phyloP scores from a whole-genome alignment of 768 basidiomycete species.

The Cubamyces sp. region DNA sequence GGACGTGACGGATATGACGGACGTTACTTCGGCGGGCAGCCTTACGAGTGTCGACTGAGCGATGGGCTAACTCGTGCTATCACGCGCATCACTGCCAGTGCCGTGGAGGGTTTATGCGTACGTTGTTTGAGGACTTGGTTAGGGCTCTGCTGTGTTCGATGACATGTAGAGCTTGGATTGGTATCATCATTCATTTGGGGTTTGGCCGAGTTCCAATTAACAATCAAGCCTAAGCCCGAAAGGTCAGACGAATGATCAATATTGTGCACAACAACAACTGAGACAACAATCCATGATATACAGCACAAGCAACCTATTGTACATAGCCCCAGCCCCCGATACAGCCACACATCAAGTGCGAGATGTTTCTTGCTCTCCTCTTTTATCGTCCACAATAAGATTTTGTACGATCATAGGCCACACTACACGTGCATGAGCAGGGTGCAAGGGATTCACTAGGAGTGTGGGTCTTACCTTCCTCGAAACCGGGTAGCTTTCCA shows the following conservation, averaged over 20 bases:
- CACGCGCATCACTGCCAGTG: too few relatives aligned
- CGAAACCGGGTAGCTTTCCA: constrained; percentile 86
- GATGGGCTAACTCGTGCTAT: neutral
- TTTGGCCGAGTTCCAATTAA: too few relatives aligned
- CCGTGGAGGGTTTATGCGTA: neutral
- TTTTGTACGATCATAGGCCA: constrained; percentile 70
- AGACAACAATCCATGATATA: neutral
- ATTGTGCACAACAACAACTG: too few relatives aligned
- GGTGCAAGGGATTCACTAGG: neutral
- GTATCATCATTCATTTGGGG: neutral
- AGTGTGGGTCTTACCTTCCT: constrained; percentile 60
- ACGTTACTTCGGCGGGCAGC: constrained; percentile 43
- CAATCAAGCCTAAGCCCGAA: too few relatives aligned
- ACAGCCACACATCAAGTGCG: neutral
- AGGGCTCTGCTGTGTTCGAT: too few relatives aligned
- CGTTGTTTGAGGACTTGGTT: neutral
- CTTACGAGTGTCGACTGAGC: constrained; percentile 50
- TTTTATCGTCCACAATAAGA: constrained; percentile 39
- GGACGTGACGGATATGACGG: constrained; percentile 45
- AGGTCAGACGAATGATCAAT: too few relatives aligned
- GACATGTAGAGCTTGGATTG: neutral
- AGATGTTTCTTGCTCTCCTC: constrained; percentile 2
- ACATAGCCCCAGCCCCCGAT: neutral
- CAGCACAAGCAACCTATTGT: neutral
- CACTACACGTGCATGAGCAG: constrained; percentile 39